Evolutionary conservation across 169 alveolate species (phyloP).

Genomic region (Plasmodium inui): DNA sequence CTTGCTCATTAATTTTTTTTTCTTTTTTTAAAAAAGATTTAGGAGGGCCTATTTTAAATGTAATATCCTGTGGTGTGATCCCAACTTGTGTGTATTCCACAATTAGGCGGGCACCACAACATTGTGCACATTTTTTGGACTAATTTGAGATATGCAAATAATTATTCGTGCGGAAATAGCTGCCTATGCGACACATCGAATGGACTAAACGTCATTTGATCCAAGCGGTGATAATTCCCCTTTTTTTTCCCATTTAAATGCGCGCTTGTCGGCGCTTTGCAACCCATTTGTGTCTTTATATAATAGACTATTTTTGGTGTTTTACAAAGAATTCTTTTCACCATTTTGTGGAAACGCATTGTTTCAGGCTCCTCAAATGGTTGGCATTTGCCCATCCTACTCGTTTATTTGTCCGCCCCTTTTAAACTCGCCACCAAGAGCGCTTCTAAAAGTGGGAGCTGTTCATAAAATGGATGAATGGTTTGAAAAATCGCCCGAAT

Average conservation of each 20-base stretch:
- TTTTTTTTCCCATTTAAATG: neutral
- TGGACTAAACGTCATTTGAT: neutral
- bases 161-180: neutral
- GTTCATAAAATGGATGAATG: neutral
- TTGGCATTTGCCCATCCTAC: neutral
- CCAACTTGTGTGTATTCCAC: neutral
- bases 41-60: neutral
- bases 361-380: neutral
- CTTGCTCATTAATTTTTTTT: neutral
- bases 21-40: neutral
- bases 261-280: neutral
- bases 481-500: slow-evolving; percentile 3
- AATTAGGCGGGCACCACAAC: neutral
- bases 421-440: neutral
- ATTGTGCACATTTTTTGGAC: neutral
- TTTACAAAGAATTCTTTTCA: neutral
- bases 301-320: neutral
- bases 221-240: neutral
- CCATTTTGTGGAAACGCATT: neutral
- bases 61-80: neutral
- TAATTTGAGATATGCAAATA: neutral
- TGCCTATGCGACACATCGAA: neutral
- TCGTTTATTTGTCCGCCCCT: neutral
- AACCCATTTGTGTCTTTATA: neutral
- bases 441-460: neutral